Base-by-base conservation (phyloP, 2,329 filamentous ascomycete genomes). In the Cladosporium sp. region DNA sequence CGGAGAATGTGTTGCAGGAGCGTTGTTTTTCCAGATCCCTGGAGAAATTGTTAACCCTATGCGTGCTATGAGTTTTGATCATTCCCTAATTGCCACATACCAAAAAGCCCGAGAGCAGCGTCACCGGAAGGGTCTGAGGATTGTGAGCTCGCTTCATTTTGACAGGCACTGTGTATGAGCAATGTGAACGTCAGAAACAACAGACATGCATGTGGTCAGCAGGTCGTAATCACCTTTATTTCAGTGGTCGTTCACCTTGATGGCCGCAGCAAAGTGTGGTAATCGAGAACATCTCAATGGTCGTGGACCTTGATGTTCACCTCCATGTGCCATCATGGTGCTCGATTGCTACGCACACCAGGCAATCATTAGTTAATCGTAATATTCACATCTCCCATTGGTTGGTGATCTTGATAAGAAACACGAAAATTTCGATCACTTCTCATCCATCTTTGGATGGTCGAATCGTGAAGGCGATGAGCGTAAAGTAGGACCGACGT, bases 21-120 rank as follows among this genome's bases (percentile, higher is more conserved):
- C 0, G 85, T 87, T 0, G 85, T 87, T 65, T 88, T 88, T 1
- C 85, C 85, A 43, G 82, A 80, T 9, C 84, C 84, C 81, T 83
- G 53, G 11, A 2, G 11, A 2, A n/a, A 4, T 4, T 0, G 13
- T 53, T 46, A 7, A 35, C 33, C n/a, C 1, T 9, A 19, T 34
- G 2, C 3, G 2, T 34, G 9, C 14, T 13, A 33, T 44, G n/a
- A 14, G 10, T 3, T 3, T 46, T n/a, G 8, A 40, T 19, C 9
- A 34, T 3, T 35, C 9, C 9, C 7, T 4, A 4, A 35, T 35
- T 35, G n/a, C 16, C 35, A 48, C 64, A 53, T 68, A 79, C 77
- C 57, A 84, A 60, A 46, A 84, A 84, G 0, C 81, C 81, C 1
- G 80, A 83, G 0, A 84, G 70, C 0, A 84, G 71, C 0, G 80